Percentiles rank a stretch among this genome's conserved stretches.
phyloP scores from a whole-genome alignment of 805 yeast genomes.

The Kazachstania psychrophila region DNA sequence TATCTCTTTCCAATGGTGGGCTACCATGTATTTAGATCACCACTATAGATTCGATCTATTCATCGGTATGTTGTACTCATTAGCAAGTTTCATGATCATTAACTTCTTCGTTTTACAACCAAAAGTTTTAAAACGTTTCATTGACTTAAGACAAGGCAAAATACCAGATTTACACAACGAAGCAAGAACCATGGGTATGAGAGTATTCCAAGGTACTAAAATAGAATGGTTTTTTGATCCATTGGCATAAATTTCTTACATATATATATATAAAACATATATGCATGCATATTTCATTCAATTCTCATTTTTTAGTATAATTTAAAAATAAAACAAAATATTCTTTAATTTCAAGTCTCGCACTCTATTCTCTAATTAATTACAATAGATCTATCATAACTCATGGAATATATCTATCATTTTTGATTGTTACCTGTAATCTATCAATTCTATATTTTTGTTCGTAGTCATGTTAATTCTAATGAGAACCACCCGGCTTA shows the following conservation, averaged over 20 bases:
- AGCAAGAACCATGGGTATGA: slow-evolving; percentile 54
- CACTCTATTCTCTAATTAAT: too few species aligned
- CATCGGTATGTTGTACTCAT: slow-evolving; percentile 46
- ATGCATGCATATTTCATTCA: too few species aligned
- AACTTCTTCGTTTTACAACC: slow-evolving; percentile 33
- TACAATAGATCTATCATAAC: too few species aligned
- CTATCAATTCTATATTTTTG: too few species aligned
- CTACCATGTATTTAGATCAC: slow-evolving; percentile 63
- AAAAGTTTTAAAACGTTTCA: slow-evolving; percentile 26
- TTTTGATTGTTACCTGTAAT: too few species aligned
- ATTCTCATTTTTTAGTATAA: not conserved
- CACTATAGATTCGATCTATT: slow-evolving; percentile 60
- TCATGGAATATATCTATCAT: too few species aligned
- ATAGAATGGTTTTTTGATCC: slow-evolving; percentile 50
- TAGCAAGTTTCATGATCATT: slow-evolving; percentile 35
- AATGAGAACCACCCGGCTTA: too few species aligned
- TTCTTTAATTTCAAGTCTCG: too few species aligned
- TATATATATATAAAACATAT: not conserved
- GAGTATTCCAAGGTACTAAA: slow-evolving; percentile 43
- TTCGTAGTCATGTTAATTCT: too few species aligned
- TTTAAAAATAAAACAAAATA: not conserved
- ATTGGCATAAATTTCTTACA: slow-evolving; percentile 30
- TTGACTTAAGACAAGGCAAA: slow-evolving; percentile 30
- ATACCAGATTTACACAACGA: slow-evolving; percentile 32
- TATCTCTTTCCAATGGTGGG: slow-evolving; percentile 61